These are phyloP conservation scores for Verticillium nonalfalfae DNA, from an alignment of 2,329 filamentous ascomycete genomes.

Conservation along the genomic window DNA sequence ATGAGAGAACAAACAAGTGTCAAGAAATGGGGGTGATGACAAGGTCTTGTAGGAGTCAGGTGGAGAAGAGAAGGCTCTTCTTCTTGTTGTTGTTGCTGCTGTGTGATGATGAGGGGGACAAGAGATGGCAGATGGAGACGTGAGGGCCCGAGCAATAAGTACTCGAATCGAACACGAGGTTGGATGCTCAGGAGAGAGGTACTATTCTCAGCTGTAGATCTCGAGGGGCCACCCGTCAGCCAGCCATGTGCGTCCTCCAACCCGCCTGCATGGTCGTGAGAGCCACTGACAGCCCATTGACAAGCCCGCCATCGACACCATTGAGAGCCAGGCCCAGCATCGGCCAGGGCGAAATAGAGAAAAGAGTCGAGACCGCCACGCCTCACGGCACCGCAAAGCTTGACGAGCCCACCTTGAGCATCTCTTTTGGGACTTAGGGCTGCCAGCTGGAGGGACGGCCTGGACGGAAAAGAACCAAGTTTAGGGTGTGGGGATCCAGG, in stretches of 20 bases:
- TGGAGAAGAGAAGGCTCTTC: not conserved
- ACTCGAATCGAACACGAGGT: not conserved
- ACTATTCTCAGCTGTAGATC: not conserved
- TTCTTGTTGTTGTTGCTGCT: not conserved
- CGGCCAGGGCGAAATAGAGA: not conserved
- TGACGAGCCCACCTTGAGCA: too few species aligned
- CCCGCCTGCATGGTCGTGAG: not conserved
- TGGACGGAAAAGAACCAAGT: not conserved
- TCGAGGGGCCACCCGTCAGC: not conserved
- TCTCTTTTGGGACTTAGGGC: not conserved
- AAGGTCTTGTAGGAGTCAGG: not conserved
- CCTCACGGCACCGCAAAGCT: not conserved
- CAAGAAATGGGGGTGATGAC: not conserved
- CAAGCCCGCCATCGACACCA: not conserved
- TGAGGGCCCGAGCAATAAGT: not conserved
- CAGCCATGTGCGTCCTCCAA: not conserved
- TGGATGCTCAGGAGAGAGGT: not conserved
- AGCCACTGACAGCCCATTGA: too few species aligned
- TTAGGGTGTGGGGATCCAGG: not conserved
- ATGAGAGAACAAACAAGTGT: not conserved
- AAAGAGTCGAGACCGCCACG: not conserved
- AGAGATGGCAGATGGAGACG: not conserved
- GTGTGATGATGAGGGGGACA: not conserved
- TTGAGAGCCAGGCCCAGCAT: not conserved
- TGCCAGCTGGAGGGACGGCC: not conserved